These are phyloP conservation scores for Taiozyma sp. DNA, from an alignment of 1,139 yeast species.

Conservation along the genomic window DNA sequence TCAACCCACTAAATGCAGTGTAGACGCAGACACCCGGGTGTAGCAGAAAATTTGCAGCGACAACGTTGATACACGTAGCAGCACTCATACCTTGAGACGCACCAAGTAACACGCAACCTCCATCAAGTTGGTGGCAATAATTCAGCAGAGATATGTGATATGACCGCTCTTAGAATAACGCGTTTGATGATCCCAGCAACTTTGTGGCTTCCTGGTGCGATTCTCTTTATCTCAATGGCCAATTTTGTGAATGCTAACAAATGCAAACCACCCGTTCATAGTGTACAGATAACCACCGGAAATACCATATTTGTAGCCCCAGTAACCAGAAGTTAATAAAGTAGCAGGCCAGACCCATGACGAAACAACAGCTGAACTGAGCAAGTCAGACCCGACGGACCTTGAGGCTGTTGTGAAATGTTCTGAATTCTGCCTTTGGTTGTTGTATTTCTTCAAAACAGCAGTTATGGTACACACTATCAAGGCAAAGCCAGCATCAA, in stretches of 20 bases:
- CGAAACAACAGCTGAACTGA: constrained; percentile 37
- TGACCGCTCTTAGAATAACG: constrained; percentile 43
- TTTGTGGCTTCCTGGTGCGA: constrained; percentile 55
- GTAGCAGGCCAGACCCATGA: constrained; percentile 46
- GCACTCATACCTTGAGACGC: constrained; percentile 38
- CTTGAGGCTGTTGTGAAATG: constrained; percentile 36
- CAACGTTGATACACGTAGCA: constrained; percentile 42
- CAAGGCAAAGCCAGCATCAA: too few relatives aligned
- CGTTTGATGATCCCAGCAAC: constrained; percentile 46
- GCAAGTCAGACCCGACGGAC: constrained; percentile 40
- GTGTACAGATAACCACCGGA: constrained; percentile 32
- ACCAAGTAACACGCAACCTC: constrained; percentile 38
- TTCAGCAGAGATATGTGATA: constrained; percentile 29
- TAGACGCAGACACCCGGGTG: constrained; percentile 33
- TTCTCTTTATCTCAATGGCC: constrained; percentile 51
- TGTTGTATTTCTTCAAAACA: constrained; percentile 28
- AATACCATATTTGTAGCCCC: constrained; percentile 51
- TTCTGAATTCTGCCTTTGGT: constrained; percentile 36
- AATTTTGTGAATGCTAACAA: constrained; percentile 21
- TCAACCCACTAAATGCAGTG: constrained; percentile 47
- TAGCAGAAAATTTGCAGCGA: constrained; percentile 40
- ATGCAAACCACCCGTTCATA: constrained; percentile 29
- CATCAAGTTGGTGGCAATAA: constrained; percentile 30
- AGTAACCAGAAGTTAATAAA: constrained; percentile 29
- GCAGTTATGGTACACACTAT: constrained; percentile 23